Evolutionary conservation across 169 alveolate genomes (phyloP).

Genomic region (Toxoplasma gondii): DNA sequence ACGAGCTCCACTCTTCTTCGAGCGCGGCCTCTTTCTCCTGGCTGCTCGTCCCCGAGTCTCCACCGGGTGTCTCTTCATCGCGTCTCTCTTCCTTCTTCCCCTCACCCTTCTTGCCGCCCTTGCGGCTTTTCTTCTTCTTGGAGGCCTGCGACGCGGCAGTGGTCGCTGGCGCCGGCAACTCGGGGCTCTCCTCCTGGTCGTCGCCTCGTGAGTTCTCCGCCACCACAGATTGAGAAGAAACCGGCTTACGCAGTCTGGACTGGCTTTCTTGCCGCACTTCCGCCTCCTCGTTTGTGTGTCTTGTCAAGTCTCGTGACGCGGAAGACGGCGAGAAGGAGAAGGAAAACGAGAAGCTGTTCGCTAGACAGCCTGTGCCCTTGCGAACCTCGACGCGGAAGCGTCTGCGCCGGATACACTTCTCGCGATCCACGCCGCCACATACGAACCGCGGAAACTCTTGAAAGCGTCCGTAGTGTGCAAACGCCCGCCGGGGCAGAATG

Average conservation of each 20-base stretch:
- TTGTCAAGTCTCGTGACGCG: background rate
- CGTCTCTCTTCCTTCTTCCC: background rate
- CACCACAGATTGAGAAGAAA: background rate
- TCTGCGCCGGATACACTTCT: background rate
- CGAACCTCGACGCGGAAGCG: constrained; percentile 40
- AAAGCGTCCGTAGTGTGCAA: background rate
- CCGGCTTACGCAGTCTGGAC: background rate
- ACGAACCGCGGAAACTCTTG: constrained; percentile 30
- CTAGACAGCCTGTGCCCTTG: constrained; percentile 24
- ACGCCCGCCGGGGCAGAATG: background rate
- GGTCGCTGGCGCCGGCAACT: background rate
- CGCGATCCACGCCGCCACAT: constrained; percentile 17
- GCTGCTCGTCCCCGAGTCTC: background rate
- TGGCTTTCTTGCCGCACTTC: background rate
- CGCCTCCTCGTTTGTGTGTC: background rate
- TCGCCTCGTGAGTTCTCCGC: background rate
- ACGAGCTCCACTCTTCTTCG: constrained; percentile 26
- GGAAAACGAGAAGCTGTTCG: constrained; percentile 19
- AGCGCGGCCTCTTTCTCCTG: background rate
- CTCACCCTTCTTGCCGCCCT: background rate
- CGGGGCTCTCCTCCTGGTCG: background rate
- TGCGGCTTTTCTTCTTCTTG: constrained; percentile 6
- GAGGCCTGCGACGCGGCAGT: background rate
- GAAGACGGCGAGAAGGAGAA: constrained; percentile 27
- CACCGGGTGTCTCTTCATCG: background rate